Evolutionary conservation across 805 yeast genomes (phyloP), one percentile per base, ranked within the genome.

Genomic region (Candida coquimbonensis): DNA sequence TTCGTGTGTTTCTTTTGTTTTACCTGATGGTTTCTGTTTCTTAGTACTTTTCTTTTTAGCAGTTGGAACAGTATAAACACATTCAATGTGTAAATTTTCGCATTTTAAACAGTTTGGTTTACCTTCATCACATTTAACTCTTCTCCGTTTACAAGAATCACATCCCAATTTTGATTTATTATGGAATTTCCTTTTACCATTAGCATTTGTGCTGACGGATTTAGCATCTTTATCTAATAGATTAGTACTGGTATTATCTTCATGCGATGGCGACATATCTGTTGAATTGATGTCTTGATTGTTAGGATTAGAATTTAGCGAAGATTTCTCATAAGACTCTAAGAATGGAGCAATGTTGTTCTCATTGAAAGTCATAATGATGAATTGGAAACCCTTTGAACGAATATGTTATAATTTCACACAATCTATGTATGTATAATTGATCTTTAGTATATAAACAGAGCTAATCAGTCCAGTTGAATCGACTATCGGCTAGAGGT

Each of bases 91-190:
- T 80, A 90, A 77, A 50, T 88, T 81, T 41, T 70, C 65, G 65
- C 98, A 90, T 65, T 88, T 88, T 21, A 69, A 68, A 63, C 98
- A 90, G 8, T 69, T 61, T 1, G 97, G 97, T 49, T 80, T 83
- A 1, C 69, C 68, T 63, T 91, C 97, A 61, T 90, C 97, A 70
- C 98, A 90, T 61, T 90, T 90, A 36, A 91, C 96, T 43, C 97
- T 71, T 55, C 98, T 75, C 52, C 78, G 75, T 60, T 90, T 90
- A 66, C 98, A 90, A 3, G 95, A 86, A 36, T 81, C 76, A 66
- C 98, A 90, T 0, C 98, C 98, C 46, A 79, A 77, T 47, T 95
- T 77, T 33, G 95, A 85, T 64, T 91, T 91, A 49, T 81, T 85
- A 61, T 91, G 98, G 57, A 83, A 91, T 57, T 87, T 84, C 39